Evolutionary conservation across 805 yeast species (phyloP).

Genomic region (Sporopachydermia quercuum): DNA sequence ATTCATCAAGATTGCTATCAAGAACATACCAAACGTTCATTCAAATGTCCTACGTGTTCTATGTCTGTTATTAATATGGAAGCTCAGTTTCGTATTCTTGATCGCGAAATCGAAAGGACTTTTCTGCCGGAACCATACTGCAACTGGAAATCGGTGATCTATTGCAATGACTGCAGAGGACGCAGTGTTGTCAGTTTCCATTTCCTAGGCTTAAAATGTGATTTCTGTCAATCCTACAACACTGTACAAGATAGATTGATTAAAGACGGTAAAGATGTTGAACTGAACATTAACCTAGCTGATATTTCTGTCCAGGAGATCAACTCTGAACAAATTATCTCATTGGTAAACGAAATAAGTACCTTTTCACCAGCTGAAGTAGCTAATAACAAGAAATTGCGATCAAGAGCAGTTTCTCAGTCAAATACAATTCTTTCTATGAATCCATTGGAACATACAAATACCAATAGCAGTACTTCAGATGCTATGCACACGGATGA

Average conservation of each 20-base stretch:
- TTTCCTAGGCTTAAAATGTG: slow-evolving; percentile 76
- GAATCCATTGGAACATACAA: not conserved
- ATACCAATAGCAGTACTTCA: not conserved
- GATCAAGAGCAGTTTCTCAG: not conserved
- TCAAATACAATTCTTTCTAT: not conserved
- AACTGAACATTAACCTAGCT: too few relatives aligned
- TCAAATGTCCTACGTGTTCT: slow-evolving; percentile 85
- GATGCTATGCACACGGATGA: not conserved
- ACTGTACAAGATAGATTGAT: slow-evolving; percentile 59
- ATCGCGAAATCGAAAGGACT: slow-evolving; percentile 64
- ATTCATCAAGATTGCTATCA: slow-evolving; percentile 78
- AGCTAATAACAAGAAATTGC: too few relatives aligned
- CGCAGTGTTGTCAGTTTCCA: slow-evolving; percentile 65
- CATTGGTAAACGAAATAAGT: not conserved
- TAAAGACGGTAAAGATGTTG: slow-evolving; percentile 45
- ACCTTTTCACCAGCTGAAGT: not conserved
- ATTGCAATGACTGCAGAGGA: slow-evolving; percentile 81
- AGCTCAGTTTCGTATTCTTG: slow-evolving; percentile 74
- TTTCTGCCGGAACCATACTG: slow-evolving; percentile 71
- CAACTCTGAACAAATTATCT: not conserved
- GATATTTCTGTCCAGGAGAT: not conserved
- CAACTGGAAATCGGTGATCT: slow-evolving; percentile 58
- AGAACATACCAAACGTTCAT: slow-evolving; percentile 67
- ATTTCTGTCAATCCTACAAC: slow-evolving; percentile 76
- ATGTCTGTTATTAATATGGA: slow-evolving; percentile 78